These are phyloP conservation scores for Fraxinus cuspidata DNA, from an alignment of 257 asterid species.

Conservation along the genomic window DNA sequence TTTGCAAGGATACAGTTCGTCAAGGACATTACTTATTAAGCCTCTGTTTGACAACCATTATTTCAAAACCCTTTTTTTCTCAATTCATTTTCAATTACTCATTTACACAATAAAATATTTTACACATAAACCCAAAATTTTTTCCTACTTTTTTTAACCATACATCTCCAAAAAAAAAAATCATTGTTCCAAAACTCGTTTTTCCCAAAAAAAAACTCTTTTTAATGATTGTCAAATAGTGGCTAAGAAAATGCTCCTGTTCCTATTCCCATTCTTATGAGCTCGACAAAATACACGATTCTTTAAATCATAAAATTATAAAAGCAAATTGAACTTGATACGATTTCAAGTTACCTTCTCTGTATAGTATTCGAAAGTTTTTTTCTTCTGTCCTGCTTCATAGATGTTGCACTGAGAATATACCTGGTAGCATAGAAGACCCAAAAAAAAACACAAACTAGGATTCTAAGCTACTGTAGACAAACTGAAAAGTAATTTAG, in stretches of 20 bases:
- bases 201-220: too few species aligned
- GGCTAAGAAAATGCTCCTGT: neutral
- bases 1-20: too few species aligned
- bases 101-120: too few species aligned
- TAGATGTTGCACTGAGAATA: constrained; percentile 86
- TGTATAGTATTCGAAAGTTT: constrained; percentile 76
- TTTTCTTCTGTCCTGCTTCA: constrained; percentile 82
- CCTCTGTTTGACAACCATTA: too few species aligned
- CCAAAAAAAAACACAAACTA: neutral
- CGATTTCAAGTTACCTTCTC: constrained; percentile 65
- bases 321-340: neutral
- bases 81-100: too few species aligned
- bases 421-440: constrained; percentile 37
- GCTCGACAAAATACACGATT: neutral
- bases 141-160: too few species aligned
- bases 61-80: too few species aligned
- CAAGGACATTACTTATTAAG: neutral
- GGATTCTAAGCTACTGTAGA: neutral
- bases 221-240: too few species aligned
- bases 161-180: too few species aligned
- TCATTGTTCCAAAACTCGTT: too few species aligned
- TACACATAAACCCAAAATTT: too few species aligned
- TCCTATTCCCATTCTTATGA: neutral
- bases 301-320: neutral
- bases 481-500: constrained; percentile 9